A percentile compares a stretch with the other conserved stretches of the same genome.
Evolutionary conservation across 805 yeast species (phyloP).

Genomic region (Torulaspora maleeae): DNA sequence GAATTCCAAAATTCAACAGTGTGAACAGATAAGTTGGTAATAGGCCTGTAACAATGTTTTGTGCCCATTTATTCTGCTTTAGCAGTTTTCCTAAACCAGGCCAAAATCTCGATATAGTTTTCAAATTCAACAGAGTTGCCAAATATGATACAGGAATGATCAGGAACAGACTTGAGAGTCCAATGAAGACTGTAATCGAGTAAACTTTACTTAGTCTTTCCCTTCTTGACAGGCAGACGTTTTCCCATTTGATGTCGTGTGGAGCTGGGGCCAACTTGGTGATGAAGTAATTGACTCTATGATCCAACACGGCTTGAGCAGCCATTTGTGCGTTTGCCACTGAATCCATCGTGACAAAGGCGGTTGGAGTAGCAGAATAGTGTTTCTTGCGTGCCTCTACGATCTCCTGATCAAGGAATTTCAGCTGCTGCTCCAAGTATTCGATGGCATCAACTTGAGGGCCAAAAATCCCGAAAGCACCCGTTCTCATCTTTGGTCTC

Average conservation of each 20-base stretch:
- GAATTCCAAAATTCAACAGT: slow-evolving; percentile 72
- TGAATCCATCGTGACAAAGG: slow-evolving; percentile 90
- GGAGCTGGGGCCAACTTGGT: slow-evolving; percentile 93
- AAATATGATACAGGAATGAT: slow-evolving; percentile 80
- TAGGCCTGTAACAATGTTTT: slow-evolving; percentile 76
- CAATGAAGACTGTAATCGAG: slow-evolving; percentile 38
- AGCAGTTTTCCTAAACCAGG: slow-evolving; percentile 73
- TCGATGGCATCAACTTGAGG: slow-evolving; percentile 75
- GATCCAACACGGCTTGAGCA: slow-evolving; percentile 92
- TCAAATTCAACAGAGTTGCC: slow-evolving; percentile 74
- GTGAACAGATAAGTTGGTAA: slow-evolving; percentile 91
- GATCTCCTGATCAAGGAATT: slow-evolving; percentile 67
- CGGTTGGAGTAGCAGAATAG: slow-evolving; percentile 81
- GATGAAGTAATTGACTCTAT: slow-evolving; percentile 75
- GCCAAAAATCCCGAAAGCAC: slow-evolving; percentile 62
- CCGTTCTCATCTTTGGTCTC: slow-evolving; percentile 61
- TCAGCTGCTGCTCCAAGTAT: slow-evolving; percentile 63
- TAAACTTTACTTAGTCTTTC: slow-evolving; percentile 59
- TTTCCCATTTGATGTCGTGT: slow-evolving; percentile 90
- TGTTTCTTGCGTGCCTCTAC: slow-evolving; percentile 57
- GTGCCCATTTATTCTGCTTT: slow-evolving; percentile 62
- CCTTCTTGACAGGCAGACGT: slow-evolving; percentile 71
- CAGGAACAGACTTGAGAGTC: slow-evolving; percentile 59
- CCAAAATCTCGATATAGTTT: slow-evolving; percentile 74
- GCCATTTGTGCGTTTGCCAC: slow-evolving; percentile 96